A percentile compares a stretch with the other conserved stretches of the same genome.
Evolutionary conservation across 331 rosid genomes (phyloP).

Genomic region (Acacia pycnantha): DNA sequence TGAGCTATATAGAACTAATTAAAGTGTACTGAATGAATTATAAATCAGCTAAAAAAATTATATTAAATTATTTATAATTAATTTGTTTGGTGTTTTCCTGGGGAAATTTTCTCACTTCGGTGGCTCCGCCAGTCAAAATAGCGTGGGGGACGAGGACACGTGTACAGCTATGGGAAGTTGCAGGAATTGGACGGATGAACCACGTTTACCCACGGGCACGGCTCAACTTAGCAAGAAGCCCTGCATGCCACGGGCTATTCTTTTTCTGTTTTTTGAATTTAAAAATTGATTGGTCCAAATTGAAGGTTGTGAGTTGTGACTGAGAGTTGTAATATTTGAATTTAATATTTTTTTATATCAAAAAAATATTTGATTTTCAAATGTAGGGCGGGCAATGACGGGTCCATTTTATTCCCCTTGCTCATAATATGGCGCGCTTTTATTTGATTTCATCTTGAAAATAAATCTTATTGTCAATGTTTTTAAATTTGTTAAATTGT

Average conservation of each 20-base stretch:
- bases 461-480: not conserved
- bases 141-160: not conserved
- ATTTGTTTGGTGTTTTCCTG: not conserved
- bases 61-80: too few relatives aligned
- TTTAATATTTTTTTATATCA: too few relatives aligned
- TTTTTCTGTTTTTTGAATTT: not conserved
- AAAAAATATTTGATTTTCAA: not conserved
- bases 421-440: slow-evolving; percentile 22
- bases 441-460: not conserved
- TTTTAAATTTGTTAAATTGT: not conserved
- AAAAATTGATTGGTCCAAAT: not conserved
- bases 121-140: slow-evolving; percentile 52
- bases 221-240: not conserved
- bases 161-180: not conserved
- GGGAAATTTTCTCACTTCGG: slow-evolving; percentile 27
- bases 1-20: too few relatives aligned
- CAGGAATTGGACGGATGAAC: not conserved
- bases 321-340: not conserved
- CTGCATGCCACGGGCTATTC: not conserved
- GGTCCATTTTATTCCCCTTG: not conserved
- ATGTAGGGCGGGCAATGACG: not conserved
- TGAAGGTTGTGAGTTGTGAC: not conserved
- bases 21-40: too few relatives aligned
- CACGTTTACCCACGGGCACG: not conserved
- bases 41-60: too few relatives aligned